Conservation (phyloP, 805 yeast genomes). For the Pichia eremophila region DNA sequence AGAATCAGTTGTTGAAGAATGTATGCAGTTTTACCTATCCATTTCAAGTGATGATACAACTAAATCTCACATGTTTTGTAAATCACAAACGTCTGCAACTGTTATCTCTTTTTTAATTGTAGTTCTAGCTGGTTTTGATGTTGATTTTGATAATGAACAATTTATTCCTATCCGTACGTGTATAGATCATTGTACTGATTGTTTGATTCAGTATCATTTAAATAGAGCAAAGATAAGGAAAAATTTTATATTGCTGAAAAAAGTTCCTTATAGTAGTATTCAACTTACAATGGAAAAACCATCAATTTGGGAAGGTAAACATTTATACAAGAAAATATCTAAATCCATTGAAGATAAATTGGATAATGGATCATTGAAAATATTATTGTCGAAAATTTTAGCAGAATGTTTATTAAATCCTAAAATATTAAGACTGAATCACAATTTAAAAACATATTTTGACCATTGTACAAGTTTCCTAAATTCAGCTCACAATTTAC, state of each 20-base stretch:
- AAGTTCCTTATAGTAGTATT: constrained; percentile 20
- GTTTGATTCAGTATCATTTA: constrained; percentile 43
- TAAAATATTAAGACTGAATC: constrained; percentile 33
- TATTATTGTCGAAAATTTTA: constrained; percentile 24
- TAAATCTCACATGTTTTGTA: constrained; percentile 10
- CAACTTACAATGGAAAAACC: constrained; percentile 16
- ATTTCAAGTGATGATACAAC: constrained; percentile 28
- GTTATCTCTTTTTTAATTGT: constrained; percentile 9
- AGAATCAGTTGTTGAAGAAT: constrained; percentile 28
- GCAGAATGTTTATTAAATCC: constrained; percentile 47
- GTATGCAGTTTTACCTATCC: constrained; percentile 20
- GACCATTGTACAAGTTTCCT: constrained; percentile 25
- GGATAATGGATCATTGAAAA: constrained; percentile 5
- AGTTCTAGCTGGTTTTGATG: constrained; percentile 11
- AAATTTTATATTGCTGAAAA: constrained; percentile 42
- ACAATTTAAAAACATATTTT: constrained; percentile 29
- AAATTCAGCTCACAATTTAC: constrained; percentile 6
- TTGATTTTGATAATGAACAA: constrained; percentile 26
- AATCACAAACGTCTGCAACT: constrained; percentile 5
- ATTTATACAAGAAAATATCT: constrained; percentile 11
- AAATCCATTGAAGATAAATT: constrained; percentile 16
- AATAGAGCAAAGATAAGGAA: constrained; percentile 43
- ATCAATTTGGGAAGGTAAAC: constrained; percentile 20
- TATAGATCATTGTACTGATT: constrained; percentile 41
- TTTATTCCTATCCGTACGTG: constrained; percentile 16